phyloP scores from a whole-genome alignment of 345 rosid genomes.

The Jatropha curcas region DNA sequence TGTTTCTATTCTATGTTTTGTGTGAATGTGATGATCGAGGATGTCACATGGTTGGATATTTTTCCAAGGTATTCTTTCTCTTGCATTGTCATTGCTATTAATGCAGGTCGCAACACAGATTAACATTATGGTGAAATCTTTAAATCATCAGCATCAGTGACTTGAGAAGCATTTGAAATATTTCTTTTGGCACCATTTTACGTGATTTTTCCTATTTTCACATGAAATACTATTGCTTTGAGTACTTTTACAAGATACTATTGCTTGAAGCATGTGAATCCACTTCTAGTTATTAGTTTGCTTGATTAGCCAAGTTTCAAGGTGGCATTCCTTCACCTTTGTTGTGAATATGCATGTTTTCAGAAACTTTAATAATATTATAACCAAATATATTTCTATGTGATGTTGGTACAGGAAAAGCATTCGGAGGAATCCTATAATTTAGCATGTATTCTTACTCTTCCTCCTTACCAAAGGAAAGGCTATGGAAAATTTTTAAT shows the following conservation, averaged over 20 bases:
- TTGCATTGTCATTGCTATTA: no score
- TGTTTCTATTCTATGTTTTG: slow-evolving; percentile 85
- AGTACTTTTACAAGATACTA: no score
- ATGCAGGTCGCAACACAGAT: background rate
- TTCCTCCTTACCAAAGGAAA: slow-evolving; percentile 98
- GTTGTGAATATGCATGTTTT: background rate
- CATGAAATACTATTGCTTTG: no score
- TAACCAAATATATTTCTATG: background rate
- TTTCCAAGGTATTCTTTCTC: slow-evolving; percentile 80
- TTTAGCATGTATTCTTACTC: slow-evolving; percentile 95
- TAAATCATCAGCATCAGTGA: background rate
- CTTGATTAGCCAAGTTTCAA: background rate
- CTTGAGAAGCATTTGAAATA: background rate
- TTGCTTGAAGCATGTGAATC: background rate
- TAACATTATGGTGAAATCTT: background rate
- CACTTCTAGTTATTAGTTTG: background rate
- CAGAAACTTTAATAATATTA: background rate
- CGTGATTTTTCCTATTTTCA: no score
- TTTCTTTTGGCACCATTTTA: no score
- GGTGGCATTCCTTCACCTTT: background rate
- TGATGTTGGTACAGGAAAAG: slow-evolving; percentile 67
- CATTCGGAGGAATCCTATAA: slow-evolving; percentile 98
- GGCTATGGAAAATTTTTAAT: slow-evolving; percentile 96
- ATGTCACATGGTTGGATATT: slow-evolving; percentile 99
- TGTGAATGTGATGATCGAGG: slow-evolving; percentile 99